Percentiles rank a stretch among this genome's conserved stretches.
phyloP scores from a whole-genome alignment of 148 eudicot species.

The Rhododendron ovatum region DNA sequence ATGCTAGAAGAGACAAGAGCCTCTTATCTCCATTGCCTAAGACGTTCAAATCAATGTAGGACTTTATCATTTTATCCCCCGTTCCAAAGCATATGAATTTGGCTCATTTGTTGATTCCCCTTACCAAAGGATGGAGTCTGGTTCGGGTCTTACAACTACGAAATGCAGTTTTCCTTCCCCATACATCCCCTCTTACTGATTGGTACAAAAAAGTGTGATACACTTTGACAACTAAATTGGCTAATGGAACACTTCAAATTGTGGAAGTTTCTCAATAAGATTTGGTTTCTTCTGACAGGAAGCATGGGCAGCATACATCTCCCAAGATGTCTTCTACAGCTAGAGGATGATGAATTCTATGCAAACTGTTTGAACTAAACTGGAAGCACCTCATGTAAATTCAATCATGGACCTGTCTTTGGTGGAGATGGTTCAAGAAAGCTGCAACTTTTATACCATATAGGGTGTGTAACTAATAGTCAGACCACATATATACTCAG shows the following conservation, averaged over 20 bases:
- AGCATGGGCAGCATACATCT: constrained; percentile 43
- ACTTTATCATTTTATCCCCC: background rate
- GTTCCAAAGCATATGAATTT: background rate
- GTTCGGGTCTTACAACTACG: background rate
- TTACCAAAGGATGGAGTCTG: background rate
- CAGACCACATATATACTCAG: background rate
- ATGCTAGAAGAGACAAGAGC: background rate
- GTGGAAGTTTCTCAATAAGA: background rate
- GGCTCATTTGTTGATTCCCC: background rate
- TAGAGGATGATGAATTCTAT: background rate
- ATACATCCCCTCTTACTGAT: background rate
- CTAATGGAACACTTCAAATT: background rate
- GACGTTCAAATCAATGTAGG: background rate
- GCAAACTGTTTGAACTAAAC: background rate
- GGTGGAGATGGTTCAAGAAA: background rate
- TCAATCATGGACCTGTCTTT: background rate
- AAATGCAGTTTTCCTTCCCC: background rate
- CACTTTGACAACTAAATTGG: background rate
- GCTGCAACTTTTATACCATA: background rate
- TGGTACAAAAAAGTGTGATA: background rate
- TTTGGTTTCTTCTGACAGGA: constrained; percentile 21
- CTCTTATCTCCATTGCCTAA: background rate
- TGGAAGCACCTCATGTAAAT: background rate
- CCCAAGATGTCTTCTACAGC: constrained; percentile 16
- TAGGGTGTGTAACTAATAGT: background rate